Conservation (phyloP, 495 filamentous ascomycete species). For the Aspergillus indologenus region DNA sequence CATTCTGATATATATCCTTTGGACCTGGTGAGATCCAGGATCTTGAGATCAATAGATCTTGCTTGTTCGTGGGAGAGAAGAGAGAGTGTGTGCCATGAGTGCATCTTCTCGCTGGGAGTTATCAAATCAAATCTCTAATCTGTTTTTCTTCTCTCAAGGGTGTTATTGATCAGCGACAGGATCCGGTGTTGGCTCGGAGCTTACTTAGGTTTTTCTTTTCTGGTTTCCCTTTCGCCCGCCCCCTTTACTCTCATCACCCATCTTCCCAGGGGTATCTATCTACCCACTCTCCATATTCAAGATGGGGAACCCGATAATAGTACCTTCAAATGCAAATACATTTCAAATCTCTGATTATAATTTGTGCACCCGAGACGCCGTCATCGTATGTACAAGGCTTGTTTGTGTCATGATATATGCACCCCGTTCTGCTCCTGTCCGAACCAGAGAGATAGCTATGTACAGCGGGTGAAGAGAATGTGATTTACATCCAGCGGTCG, state of each 20-base stretch:
- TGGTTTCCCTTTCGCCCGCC: too few species aligned
- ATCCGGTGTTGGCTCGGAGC: neutral
- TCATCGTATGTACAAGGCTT: too few species aligned
- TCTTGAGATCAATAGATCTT: constrained; percentile 5
- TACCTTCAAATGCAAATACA: neutral
- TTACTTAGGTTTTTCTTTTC: too few species aligned
- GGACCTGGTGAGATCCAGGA: constrained; percentile 8
- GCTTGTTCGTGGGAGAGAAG: neutral
- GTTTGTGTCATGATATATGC: too few species aligned
- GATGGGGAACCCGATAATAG: neutral
- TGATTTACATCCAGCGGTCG: too few species aligned
- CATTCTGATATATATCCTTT: constrained; percentile 14
- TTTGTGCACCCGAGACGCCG: too few species aligned
- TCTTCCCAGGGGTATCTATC: too few species aligned
- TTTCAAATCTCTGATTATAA: too few species aligned
- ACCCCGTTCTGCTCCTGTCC: too few species aligned
- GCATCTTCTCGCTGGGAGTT: neutral
- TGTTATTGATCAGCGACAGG: neutral
- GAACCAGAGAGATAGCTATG: too few species aligned
- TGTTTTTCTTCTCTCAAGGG: neutral
- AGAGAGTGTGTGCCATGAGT: constrained; percentile 1
- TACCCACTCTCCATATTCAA: neutral
- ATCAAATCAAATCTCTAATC: neutral
- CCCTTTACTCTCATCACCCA: too few species aligned
- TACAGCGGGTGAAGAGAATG: too few species aligned